A percentile compares a stretch with the other conserved stretches of the same genome.
phyloP scores from a whole-genome alignment of 148 eudicot species.

The Vaccinium macrocarpon region DNA sequence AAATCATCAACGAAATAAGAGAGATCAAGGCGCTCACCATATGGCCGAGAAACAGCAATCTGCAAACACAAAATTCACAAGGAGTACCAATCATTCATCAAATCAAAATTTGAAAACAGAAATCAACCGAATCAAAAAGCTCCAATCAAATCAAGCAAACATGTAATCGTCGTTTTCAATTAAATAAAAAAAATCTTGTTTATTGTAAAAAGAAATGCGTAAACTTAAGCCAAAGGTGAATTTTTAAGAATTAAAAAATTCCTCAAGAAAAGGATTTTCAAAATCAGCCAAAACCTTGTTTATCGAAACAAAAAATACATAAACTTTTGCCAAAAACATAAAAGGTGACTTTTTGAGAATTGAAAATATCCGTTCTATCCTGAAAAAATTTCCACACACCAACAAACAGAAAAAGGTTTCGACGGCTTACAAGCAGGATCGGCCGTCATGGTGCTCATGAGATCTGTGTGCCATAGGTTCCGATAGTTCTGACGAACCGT shows the following conservation, averaged over 20 bases:
- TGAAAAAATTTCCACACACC: background rate
- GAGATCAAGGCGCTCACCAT: slow-evolving; percentile 48
- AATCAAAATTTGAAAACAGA: background rate
- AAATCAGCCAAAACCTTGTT: no score
- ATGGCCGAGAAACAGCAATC: slow-evolving; percentile 55
- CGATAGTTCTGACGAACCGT: slow-evolving; percentile 59
- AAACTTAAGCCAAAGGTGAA: background rate
- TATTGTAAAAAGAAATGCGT: background rate
- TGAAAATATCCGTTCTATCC: no score
- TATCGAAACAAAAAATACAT: no score
- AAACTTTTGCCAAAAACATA: no score
- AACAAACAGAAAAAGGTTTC: no score
- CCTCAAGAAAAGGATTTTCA: no score
- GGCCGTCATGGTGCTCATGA: slow-evolving; percentile 42
- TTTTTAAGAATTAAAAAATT: background rate
- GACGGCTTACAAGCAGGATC: slow-evolving; percentile 62
- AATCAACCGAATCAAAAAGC: background rate
- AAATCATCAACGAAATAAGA: background rate
- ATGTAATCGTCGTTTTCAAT: background rate
- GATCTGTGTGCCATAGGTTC: slow-evolving; percentile 92
- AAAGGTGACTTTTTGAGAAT: no score
- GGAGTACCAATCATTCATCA: background rate
- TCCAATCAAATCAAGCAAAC: background rate
- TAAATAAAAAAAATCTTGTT: background rate
- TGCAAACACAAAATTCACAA: slow-evolving; percentile 10